Base-by-base conservation (phyloP, 768 basidiomycete genomes). In the Psilocybe tampanensis region DNA sequence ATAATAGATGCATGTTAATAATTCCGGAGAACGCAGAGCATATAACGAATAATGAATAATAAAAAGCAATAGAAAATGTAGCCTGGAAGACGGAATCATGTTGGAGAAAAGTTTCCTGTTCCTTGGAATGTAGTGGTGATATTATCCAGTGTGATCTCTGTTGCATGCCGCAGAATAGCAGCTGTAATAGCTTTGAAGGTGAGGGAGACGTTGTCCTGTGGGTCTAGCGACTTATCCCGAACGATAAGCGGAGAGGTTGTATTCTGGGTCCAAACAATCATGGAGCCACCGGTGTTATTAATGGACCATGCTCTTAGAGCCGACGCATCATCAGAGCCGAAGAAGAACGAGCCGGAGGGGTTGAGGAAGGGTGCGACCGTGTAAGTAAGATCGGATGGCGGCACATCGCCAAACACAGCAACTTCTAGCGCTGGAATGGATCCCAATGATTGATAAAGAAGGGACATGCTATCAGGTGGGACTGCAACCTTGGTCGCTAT, bases 391-490 rank as follows among this genome's bases (percentile, higher is more conserved):
- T 88, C 86, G 2, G 77, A 60, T 17, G 80, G 74, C 13, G 67
- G 63, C 22, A 88, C 67, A 13, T 78, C 72, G 6, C 86, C 87
- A 65, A 88, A 88, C n/a, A 88, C 64, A 1, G 85, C 86, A 3
- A 86, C 83, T 68, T 88, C 86, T 33, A 89, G 64, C 1, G 71
- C 58, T 21, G 86, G 87, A 44, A 88, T 70, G 1, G 71, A 64
- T 11, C 75, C 60, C n/a, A 86, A 62, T 2, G 76, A 72, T 50
- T 70, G 64, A 52, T 71, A 76, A 5, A 85, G 69, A 13, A 68
- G 39, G 9, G 81, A 74, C 22, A 72, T 63, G 18, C 69, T 69
- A 3, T 72, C 61, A 3, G 84, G 82, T 8, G 84, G 80, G 11
- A 71, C 66, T 13, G 72, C 69, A 9, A 69, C 62, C 15, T 68